Conservation (phyloP, 495 filamentous ascomycete genomes). For the Penicillium psychrofluorescens region DNA sequence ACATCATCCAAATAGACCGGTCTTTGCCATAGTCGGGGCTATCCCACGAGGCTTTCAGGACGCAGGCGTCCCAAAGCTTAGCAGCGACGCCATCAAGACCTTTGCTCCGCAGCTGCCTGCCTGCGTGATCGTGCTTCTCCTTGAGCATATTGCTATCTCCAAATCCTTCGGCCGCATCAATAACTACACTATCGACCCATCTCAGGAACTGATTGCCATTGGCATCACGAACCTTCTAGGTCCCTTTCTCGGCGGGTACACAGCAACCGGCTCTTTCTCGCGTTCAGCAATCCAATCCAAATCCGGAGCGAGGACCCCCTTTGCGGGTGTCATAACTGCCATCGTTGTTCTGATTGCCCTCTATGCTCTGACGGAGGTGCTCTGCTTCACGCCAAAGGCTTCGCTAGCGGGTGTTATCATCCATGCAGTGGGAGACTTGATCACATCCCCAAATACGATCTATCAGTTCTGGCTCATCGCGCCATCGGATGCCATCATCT, state of each 20-base stretch:
- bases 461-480: slow-evolving; percentile 96
- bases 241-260: slow-evolving; percentile 90
- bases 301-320: slow-evolving; percentile 87
- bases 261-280: slow-evolving; percentile 94
- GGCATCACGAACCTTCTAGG: slow-evolving; percentile 87
- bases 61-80: slow-evolving; percentile 64
- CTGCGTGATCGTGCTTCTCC: slow-evolving; percentile 84
- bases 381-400: slow-evolving; percentile 89
- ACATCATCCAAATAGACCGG: slow-evolving; percentile 38
- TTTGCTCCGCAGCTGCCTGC: slow-evolving; percentile 64
- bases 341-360: slow-evolving; percentile 84
- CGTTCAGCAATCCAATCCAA: slow-evolving; percentile 98
- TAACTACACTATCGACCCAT: slow-evolving; percentile 95
- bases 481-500: slow-evolving; percentile 84
- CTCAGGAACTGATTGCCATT: slow-evolving; percentile 93
- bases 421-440: slow-evolving; percentile 90
- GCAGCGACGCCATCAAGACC: slow-evolving; percentile 50
- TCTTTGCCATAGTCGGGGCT: slow-evolving; percentile 60
- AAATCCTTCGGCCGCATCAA: slow-evolving; percentile 97
- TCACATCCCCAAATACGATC: slow-evolving; percentile 87
- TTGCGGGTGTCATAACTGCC: slow-evolving; percentile 88
- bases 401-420: slow-evolving; percentile 92
- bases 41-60: slow-evolving; percentile 80
- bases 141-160: slow-evolving; percentile 93
- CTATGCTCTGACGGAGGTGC: slow-evolving; percentile 84